Evolutionary conservation across 257 asterid genomes (phyloP).

Genomic region (Solanum acaule): DNA sequence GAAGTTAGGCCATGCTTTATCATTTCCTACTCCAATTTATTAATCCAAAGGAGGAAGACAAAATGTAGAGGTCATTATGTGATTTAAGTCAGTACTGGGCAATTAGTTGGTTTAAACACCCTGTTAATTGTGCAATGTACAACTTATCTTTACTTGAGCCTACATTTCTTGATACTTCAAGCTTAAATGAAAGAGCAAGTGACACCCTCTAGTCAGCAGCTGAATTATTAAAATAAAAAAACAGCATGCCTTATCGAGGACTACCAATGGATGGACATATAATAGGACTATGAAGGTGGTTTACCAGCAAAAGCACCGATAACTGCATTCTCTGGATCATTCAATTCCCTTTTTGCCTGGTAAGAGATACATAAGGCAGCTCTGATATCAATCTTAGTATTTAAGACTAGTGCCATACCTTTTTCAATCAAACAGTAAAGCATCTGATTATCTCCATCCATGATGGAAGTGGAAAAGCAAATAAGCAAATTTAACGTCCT

Average conservation of each 20-base stretch:
- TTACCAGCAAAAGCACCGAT: constrained; percentile 97
- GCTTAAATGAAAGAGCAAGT: background rate
- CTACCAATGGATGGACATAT: background rate
- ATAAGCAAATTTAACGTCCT: background rate
- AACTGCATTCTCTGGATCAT: constrained; percentile 85
- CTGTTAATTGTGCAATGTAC: background rate
- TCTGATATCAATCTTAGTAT: background rate
- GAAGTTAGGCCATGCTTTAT: background rate
- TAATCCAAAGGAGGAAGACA: background rate
- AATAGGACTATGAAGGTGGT: background rate
- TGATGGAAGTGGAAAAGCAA: background rate
- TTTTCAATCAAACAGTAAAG: background rate
- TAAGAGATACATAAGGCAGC: constrained; percentile 2
- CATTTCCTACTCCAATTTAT: background rate
- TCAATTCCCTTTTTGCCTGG: constrained; percentile 91
- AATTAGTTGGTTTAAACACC: background rate
- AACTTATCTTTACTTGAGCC: background rate
- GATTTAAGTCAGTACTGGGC: background rate
- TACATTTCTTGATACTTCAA: background rate
- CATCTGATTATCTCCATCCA: background rate
- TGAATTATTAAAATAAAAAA: background rate
- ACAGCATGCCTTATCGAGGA: background rate
- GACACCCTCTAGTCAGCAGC: background rate
- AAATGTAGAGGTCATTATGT: background rate
- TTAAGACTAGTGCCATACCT: background rate